Conservation (phyloP, 768 basidiomycete species). For the Amylocystis lapponica region DNA sequence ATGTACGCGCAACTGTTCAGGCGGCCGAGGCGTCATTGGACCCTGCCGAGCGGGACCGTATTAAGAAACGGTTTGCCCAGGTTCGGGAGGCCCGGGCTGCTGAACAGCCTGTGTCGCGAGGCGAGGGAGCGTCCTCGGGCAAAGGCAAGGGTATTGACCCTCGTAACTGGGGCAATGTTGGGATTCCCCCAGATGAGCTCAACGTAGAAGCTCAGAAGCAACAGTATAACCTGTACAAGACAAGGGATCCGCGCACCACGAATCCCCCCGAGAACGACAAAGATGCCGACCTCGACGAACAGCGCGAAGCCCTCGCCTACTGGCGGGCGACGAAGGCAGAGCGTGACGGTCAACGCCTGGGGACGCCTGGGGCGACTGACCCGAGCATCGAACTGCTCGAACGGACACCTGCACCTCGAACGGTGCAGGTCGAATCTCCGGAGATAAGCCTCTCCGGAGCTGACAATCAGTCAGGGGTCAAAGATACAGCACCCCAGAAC, state of each 20-base stretch:
- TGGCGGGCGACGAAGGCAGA: slow-evolving; percentile 2
- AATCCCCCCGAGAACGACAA: not conserved
- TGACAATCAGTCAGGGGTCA: too few relatives aligned
- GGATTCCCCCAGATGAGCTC: not conserved
- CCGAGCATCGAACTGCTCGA: too few relatives aligned
- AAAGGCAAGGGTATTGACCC: slow-evolving; percentile 6
- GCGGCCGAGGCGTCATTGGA: not conserved
- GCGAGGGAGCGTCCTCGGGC: not conserved
- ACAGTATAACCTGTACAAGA: not conserved
- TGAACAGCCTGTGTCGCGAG: not conserved
- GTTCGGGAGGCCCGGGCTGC: not conserved
- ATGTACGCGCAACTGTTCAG: not conserved
- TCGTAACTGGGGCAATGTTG: slow-evolving; percentile 2
- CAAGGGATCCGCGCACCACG: not conserved
- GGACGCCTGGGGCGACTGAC: too few relatives aligned
- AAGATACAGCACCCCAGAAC: too few relatives aligned
- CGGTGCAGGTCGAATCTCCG: too few relatives aligned
- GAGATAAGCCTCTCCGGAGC: too few relatives aligned
- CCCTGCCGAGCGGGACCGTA: not conserved
- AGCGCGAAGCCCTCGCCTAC: not conserved
- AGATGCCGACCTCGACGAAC: not conserved
- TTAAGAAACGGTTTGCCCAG: not conserved
- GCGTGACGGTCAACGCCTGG: too few relatives aligned
- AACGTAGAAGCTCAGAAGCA: slow-evolving; percentile 2
- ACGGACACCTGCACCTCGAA: too few relatives aligned